Evolutionary conservation across 1,139 yeast species (phyloP), one percentile per base, ranked within the genome.

Genomic region (Arxiozyma telluris): DNA sequence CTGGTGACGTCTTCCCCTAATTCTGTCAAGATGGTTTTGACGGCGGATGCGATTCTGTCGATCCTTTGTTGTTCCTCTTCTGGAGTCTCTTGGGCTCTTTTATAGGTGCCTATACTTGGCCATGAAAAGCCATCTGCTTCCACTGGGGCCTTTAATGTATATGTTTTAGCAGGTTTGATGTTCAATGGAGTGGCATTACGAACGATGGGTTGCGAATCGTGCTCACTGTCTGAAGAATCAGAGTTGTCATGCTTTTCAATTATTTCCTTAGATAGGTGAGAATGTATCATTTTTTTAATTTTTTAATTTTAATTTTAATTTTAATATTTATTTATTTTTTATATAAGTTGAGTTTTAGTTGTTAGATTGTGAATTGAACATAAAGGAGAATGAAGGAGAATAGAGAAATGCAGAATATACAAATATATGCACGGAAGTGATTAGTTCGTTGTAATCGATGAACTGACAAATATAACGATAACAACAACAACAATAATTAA

Each of bases 71-170:
- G 67, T 17, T 83, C 81, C 60, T 85, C 88, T 59, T 84, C 89
- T 49, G 78, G 84, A 4, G 77, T 74, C 3, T 83, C 81, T 54
- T 84, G 89, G 21, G 87, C 77, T 53, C 98, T 76, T 30, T 70
- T 70, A 55, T 96, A 75, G 7, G 98, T 93, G 6, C 98, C 98
- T n/a, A 76, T 65, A 23, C 93, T 83, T 23, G 98, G 98, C 96
- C 96, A 90, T 43, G 96, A 88, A 51, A 90, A 77, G 0, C 96
- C 97, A 70, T 90, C 96, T 51, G 78, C 81, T 65, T 90, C 96
- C 47, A 90, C 85, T 8, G 96, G 94, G 1, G 96, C 93, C 59
- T 82, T 83, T 53, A 84, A 70, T 1, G 95, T 87, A 66, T 84
- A 86, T 39, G 96, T 96, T 5, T 91, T 82, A 0, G 91, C 89